phyloP scores from a whole-genome alignment of 495 filamentous ascomycete genomes.

The Filosporella fistucella region DNA sequence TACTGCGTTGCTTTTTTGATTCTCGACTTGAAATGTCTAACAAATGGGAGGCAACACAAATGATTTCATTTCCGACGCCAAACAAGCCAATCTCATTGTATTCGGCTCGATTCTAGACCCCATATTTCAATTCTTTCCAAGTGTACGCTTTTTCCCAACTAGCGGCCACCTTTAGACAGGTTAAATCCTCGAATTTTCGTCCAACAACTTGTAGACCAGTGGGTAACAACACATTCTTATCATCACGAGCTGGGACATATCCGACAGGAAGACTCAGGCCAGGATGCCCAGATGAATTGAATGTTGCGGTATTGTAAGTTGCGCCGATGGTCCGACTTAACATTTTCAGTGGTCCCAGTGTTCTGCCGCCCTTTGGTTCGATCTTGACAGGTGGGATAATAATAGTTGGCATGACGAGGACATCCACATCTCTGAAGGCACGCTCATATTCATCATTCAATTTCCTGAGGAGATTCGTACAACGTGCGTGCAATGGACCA shows the following conservation, averaged over 20 bases:
- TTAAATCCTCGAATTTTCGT: constrained; percentile 42
- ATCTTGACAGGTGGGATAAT: constrained; percentile 33
- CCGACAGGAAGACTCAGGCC: constrained; percentile 52
- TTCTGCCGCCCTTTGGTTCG: constrained; percentile 14
- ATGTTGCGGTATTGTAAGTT: constrained; percentile 50
- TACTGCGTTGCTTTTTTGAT: too few relatives aligned
- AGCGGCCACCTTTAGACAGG: constrained; percentile 42
- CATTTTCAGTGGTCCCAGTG: constrained; percentile 33
- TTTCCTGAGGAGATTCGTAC: constrained; percentile 33
- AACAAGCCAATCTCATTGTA: background rate
- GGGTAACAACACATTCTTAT: constrained; percentile 41
- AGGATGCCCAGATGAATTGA: constrained; percentile 55
- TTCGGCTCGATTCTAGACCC: too few relatives aligned
- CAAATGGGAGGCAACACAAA: too few relatives aligned
- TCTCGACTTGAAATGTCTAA: too few relatives aligned
- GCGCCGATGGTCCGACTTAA: constrained; percentile 38
- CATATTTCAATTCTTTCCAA: constrained; percentile 34
- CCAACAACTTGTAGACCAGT: constrained; percentile 57
- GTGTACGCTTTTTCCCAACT: constrained; percentile 46
- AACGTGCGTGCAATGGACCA: constrained; percentile 25
- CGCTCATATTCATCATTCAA: constrained; percentile 40
- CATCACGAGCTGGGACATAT: constrained; percentile 37
- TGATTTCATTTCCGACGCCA: too few relatives aligned
- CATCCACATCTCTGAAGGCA: constrained; percentile 37
- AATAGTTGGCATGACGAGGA: constrained; percentile 45